Evolutionary conservation across 2,329 filamentous ascomycete genomes (phyloP).

Genomic region (Zymoseptoria passerinii): DNA sequence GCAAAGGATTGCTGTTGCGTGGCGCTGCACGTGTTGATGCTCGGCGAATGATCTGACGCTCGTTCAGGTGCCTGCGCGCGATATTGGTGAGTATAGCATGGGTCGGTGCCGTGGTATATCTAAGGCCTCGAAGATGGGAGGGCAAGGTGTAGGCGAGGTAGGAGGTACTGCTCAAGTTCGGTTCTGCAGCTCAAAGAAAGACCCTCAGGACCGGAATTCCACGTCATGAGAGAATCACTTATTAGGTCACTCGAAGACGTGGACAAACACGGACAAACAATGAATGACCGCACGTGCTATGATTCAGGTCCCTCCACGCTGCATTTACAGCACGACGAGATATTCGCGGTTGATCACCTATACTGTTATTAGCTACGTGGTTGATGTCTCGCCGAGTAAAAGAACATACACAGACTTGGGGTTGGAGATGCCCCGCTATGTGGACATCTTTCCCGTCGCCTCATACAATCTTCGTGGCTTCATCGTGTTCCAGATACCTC

Average conservation of each 20-base stretch:
- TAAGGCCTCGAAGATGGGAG: not conserved
- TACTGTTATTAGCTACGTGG: too few relatives aligned
- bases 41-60: not conserved
- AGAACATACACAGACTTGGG: not conserved
- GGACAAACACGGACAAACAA: not conserved
- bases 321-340: not conserved
- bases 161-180: not conserved
- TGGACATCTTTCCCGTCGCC: not conserved
- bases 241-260: not conserved
- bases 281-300: not conserved
- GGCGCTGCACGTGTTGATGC: not conserved
- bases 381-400: not conserved
- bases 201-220: not conserved
- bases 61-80: not conserved
- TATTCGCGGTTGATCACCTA: not conserved
- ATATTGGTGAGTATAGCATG: not conserved
- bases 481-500: not conserved
- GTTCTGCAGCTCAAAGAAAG: not conserved
- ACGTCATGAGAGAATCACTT: not conserved
- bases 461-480: not conserved
- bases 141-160: not conserved
- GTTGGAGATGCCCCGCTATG: not conserved
- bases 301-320: not conserved
- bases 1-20: not conserved
- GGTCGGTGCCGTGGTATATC: not conserved